Evolutionary conservation across 805 yeast species (phyloP), one percentile per base, ranked within the genome.

Genomic region (Pichia occidentalis): DNA sequence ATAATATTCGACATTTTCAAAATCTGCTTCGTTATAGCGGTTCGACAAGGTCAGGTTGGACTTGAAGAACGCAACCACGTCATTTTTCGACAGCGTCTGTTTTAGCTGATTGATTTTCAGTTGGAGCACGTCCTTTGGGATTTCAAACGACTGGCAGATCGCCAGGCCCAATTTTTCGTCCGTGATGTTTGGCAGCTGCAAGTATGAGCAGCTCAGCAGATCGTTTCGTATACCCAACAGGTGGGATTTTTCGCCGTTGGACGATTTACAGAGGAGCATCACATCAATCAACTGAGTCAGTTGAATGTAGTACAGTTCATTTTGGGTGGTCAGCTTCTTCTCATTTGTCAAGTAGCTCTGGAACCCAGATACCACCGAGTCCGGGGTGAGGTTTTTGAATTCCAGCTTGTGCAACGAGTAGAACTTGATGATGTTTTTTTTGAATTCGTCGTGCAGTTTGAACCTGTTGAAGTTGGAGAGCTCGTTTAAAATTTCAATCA

Each of bases 261-360:
- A 37, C 11, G 43, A 45, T 24, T 44, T 45, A 14, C 47, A 47
- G 4, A 36, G 19, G 7, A 50, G 20, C 26, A 47, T 29, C 16
- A 49, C 10, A 31, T 50, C 53, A 27, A 50, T 35, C 12, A 50
- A 36, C 23, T 49, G 48, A 11, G 46, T 29, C n/a, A 38, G 36
- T 22, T 40, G 42, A 6, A 39, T 34, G 24, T 43, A 47, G 21
- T 37, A 46, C 10, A 12, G 7, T 2, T 29, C 25, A 24, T 36
- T 21, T 3, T 31, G 10, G 1, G 25, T 21, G 16, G 16, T 24
- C 14, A 34, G 3, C 3, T 16, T 16, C 25, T 19, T 30, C n/a
- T 39, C 32, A 8, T 7, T 16, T 14, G 24, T 24, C 5, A 33
- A 13, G 20, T 18, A 45, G 4, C 20, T 11, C 16, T 42, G 37